Base-by-base conservation (phyloP, 2,329 filamentous ascomycete species). In the Talaromyces sp. region DNA sequence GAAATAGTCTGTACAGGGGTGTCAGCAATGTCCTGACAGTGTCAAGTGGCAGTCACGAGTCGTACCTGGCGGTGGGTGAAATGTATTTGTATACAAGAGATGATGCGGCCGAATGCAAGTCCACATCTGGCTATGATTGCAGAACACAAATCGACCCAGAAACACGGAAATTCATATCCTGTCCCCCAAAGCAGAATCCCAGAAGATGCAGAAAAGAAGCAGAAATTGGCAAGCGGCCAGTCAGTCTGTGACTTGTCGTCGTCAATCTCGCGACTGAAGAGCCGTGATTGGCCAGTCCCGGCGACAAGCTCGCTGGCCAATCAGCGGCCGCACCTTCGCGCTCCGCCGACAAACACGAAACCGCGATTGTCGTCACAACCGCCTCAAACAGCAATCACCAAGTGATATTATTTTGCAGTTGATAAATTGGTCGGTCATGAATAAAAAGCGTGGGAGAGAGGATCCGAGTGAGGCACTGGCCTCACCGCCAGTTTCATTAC, bases 321-420 rank as follows among this genome's bases (percentile, higher is more conserved):
- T 58, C 56, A 54, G 29, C 26, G 14, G 31, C 32, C 19, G 13
- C 9, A 17, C 29, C 17, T 46, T 21, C 17, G 24, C 32, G 13
- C 59, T 55, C 55, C 50, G 35, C 59, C 55, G 27, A 14, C 56
- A 56, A 56, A 58, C 46, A 29, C 59, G 59, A 61, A 61, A 61
- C 59, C 55, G 29, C 59, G 43, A 58, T 31, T 24, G 21, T 41
- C 46, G 27, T 49, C 55, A 32, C 14, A 27, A 31, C 9, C 29
- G 19, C 31, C n/a, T 41, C 24, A 27, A 27, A 27, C 14, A 51
- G 26, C 49, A 52, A 52, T 13, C 35, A 38, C 7, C 17, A 38
- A n/a, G 35, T n/a, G 35, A 6, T 13, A 43, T 55, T 53, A 14
- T 41, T 35, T 31, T 3, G 26, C 31, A 10, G 26, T 55, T 19